phyloP scores from a whole-genome alignment of 768 basidiomycete species.

The Collybia sordida region DNA sequence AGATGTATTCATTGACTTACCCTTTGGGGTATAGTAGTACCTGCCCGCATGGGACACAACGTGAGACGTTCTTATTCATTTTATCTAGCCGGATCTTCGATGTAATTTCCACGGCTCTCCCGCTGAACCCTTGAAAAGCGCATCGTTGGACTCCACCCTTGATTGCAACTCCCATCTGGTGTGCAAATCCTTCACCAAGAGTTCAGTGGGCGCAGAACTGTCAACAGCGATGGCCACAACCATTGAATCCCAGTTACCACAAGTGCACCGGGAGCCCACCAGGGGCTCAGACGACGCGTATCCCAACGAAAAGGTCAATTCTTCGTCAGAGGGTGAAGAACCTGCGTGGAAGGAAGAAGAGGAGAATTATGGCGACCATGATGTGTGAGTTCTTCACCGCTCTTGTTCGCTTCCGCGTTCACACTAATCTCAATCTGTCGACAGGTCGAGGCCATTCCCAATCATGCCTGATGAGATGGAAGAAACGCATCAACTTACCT shows the following conservation, averaged over 20 bases:
- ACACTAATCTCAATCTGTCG: neutral
- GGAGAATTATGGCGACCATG: constrained; percentile 32
- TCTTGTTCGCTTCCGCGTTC: neutral
- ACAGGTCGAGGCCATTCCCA: constrained; percentile 51
- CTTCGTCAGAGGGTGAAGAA: constrained; percentile 19
- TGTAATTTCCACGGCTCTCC: neutral
- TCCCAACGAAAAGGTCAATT: constrained; percentile 23
- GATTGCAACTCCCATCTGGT: constrained; percentile 7
- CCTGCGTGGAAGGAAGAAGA: constrained; percentile 12
- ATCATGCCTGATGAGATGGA: constrained; percentile 44
- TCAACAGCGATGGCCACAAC: constrained; percentile 6
- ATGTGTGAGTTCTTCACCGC: constrained; percentile 29
- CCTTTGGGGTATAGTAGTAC: constrained; percentile 55
- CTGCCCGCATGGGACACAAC: constrained; percentile 13
- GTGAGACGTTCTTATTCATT: neutral
- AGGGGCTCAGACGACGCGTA: constrained; percentile 8
- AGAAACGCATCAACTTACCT: constrained; percentile 52
- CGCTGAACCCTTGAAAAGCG: constrained; percentile 7
- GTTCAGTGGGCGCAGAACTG: neutral
- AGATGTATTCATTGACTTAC: constrained; percentile 51
- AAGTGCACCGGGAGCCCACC: constrained; percentile 1
- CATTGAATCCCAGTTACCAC: constrained; percentile 1
- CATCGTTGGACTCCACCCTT: neutral
- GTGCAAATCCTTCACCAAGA: neutral
- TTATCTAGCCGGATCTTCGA: constrained; percentile 7